phyloP scores from a whole-genome alignment of 2,329 filamentous ascomycete genomes.

The Pseudogymnoascus sp. region DNA sequence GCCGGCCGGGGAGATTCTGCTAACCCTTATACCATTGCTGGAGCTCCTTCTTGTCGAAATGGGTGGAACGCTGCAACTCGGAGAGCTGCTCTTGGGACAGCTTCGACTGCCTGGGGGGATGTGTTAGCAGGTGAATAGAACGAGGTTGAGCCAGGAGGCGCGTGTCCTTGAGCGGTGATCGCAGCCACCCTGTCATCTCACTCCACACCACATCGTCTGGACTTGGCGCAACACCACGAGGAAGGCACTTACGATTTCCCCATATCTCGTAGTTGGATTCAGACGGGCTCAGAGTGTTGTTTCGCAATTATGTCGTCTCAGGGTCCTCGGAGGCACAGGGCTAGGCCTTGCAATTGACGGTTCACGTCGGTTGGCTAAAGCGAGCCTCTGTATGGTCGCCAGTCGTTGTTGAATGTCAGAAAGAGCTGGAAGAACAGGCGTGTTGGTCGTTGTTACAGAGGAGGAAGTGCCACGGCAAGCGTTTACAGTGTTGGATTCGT shows the following conservation, averaged over 20 bases:
- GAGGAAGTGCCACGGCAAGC: not conserved
- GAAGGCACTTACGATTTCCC: not conserved
- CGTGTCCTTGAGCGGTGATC: not conserved
- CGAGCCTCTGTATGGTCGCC: not conserved
- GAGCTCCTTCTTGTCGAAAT: constrained; percentile 99
- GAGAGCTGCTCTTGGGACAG: constrained; percentile 91
- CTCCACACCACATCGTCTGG: not conserved
- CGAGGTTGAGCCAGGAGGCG: not conserved
- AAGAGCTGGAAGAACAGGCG: not conserved
- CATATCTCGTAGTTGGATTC: not conserved
- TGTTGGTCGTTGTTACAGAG: not conserved
- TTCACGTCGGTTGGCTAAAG: not conserved
- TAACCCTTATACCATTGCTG: constrained; percentile 99
- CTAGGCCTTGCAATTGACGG: not conserved
- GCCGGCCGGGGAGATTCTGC: constrained; percentile 22
- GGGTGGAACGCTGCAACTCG: constrained; percentile 91
- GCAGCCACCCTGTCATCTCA: not conserved
- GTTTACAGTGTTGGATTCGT: constrained; percentile 1
- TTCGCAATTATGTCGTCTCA: not conserved
- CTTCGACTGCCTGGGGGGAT: constrained; percentile 74
- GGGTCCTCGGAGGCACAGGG: not conserved
- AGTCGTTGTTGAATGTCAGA: not conserved
- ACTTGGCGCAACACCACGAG: not conserved
- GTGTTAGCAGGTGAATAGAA: constrained; percentile 11
- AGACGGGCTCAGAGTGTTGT: not conserved